Evolutionary conservation across 805 yeast genomes (phyloP).

Genomic region (Pichia phayaonensis): DNA sequence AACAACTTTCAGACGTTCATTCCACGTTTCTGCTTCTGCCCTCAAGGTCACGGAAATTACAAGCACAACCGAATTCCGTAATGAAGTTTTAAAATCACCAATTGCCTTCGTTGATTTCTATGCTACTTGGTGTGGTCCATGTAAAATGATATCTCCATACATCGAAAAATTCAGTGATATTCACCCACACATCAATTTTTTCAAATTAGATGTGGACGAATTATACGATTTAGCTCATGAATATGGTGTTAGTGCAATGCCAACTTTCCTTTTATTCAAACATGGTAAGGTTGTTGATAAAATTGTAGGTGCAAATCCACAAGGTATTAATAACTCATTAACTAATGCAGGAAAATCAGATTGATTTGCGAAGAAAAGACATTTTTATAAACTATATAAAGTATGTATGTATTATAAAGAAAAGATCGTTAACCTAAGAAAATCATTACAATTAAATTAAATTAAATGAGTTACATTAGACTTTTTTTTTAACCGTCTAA

Average conservation of each 20-base stretch:
- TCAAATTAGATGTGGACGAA: constrained; percentile 65
- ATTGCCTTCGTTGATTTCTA: constrained; percentile 55
- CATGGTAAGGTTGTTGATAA: constrained; percentile 50
- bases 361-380: neutral
- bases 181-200: constrained; percentile 47
- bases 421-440: neutral
- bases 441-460: neutral
- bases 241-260: constrained; percentile 66
- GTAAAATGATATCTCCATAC: constrained; percentile 61
- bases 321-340: constrained; percentile 24
- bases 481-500: constrained; percentile 53
- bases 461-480: neutral
- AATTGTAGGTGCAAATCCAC: constrained; percentile 59
- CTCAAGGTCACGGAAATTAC: constrained; percentile 28
- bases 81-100: constrained; percentile 29
- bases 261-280: constrained; percentile 59
- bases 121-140: constrained; percentile 78
- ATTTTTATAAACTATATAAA: neutral
- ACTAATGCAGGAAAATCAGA: neutral
- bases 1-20: neutral
- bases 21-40: constrained; percentile 3
- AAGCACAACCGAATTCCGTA: constrained; percentile 30
- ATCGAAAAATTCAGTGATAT: constrained; percentile 37
- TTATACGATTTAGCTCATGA: constrained; percentile 46
- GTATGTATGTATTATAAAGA: neutral